Evolutionary conservation across 345 rosid species (phyloP).

Genomic region (Lepidium didymum): DNA sequence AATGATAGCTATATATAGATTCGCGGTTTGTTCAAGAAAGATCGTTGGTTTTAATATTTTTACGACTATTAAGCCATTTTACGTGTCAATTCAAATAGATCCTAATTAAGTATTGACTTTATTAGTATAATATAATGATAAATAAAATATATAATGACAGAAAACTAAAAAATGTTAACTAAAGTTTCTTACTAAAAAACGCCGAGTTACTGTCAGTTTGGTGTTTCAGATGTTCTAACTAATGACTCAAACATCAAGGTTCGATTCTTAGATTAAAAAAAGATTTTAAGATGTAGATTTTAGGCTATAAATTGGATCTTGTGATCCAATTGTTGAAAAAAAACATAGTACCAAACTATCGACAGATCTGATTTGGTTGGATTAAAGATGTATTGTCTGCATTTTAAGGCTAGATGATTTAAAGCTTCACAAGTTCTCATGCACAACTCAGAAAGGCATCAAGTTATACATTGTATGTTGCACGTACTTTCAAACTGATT

Average conservation of each 20-base stretch:
- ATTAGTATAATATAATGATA: neutral
- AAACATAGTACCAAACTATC: neutral
- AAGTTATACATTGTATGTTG: neutral
- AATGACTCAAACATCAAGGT: too few relatives aligned
- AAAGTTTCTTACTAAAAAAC: too few relatives aligned
- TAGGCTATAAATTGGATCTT: too few relatives aligned
- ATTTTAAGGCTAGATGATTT: neutral
- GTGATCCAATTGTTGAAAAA: too few relatives aligned
- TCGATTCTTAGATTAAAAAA: too few relatives aligned
- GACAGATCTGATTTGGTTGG: neutral
- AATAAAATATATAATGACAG: too few relatives aligned
- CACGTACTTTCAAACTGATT: neutral
- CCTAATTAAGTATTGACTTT: too few relatives aligned
- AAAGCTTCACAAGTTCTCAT: slow-evolving; percentile 5
- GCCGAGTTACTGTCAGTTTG: too few relatives aligned
- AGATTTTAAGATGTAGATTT: too few relatives aligned
- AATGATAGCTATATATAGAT: neutral
- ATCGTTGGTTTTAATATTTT: neutral
- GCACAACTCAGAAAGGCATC: neutral
- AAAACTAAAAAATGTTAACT: neutral
- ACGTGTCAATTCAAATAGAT: neutral
- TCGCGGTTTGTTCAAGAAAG: neutral
- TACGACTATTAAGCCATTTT: neutral
- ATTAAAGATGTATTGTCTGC: neutral
- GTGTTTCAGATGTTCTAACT: too few relatives aligned